Evolutionary conservation across 768 basidiomycete species (phyloP).

Genomic region (Roridomyces roridus): DNA sequence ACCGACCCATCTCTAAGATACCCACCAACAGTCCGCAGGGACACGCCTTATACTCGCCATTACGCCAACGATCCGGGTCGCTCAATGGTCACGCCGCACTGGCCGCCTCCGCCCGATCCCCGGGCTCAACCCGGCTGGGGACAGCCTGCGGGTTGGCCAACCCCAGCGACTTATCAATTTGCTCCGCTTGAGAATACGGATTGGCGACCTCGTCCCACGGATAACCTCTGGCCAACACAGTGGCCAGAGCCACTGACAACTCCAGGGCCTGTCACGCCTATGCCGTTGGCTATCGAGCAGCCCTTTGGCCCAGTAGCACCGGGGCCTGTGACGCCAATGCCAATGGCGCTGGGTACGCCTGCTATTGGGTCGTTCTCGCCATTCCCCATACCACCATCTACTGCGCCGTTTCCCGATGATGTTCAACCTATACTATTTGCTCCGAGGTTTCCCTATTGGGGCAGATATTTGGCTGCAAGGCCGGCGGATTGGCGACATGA

Average conservation of each 20-base stretch:
- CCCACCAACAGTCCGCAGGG: too few species aligned
- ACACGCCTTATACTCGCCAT: too few species aligned
- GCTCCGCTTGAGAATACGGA: background rate
- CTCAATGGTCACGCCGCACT: too few species aligned
- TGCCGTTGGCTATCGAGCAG: background rate
- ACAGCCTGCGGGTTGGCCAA: background rate
- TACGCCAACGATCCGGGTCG: too few species aligned
- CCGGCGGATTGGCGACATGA: slow-evolving; percentile 23
- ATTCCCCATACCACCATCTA: background rate
- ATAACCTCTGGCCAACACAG: background rate
- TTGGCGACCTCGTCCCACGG: background rate
- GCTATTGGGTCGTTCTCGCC: background rate
- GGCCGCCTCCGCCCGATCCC: too few species aligned
- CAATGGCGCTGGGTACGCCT: background rate
- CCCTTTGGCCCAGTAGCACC: background rate
- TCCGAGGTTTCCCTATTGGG: slow-evolving; percentile 1
- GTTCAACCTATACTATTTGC: slow-evolving; percentile 11
- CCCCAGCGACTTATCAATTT: background rate
- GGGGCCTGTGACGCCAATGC: slow-evolving; percentile 1
- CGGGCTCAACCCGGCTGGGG: too few species aligned
- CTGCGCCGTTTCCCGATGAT: background rate
- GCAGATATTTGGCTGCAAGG: slow-evolving; percentile 2
- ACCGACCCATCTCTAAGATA: too few species aligned
- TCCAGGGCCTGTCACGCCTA: background rate
- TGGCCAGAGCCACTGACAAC: too few species aligned